Evolutionary conservation across 441 rosid species (phyloP).

Genomic region (Hura crepitans): DNA sequence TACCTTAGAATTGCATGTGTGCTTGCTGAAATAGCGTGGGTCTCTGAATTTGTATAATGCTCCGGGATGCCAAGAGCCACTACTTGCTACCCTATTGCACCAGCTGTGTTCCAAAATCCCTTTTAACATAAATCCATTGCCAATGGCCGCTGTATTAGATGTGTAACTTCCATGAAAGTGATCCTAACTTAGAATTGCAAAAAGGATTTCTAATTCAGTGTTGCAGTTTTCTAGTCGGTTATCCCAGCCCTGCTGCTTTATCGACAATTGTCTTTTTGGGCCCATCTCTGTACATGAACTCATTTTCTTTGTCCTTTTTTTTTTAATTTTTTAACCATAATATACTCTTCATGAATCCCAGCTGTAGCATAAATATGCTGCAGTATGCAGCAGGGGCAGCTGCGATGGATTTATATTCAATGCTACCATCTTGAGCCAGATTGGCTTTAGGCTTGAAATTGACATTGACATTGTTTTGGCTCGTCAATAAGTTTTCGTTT

Average conservation of each 20-base stretch:
- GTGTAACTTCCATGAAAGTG: not conserved
- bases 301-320: conserved; percentile 7
- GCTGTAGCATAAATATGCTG: conserved; percentile 23
- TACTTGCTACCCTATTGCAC: no score
- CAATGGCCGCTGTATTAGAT: conserved; percentile 40
- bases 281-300: conserved; percentile 20
- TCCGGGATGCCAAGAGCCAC: no score
- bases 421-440: conserved; percentile 27
- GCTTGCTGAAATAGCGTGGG: no score
- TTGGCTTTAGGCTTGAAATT: conserved; percentile 19
- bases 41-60: no score
- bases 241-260: conserved; percentile 14
- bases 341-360: conserved; percentile 14
- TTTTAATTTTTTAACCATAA: no score
- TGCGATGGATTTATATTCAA: conserved; percentile 14
- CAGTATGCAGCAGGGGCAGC: conserved; percentile 22
- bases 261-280: conserved; percentile 19
- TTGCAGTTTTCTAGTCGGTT: conserved; percentile 20
- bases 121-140: conserved; percentile 30
- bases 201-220: conserved; percentile 18
- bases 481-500: conserved; percentile 17
- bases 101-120: no score
- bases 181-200: not conserved
- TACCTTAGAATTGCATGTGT: no score
- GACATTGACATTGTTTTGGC: not conserved